Conservation (phyloP, 768 basidiomycete species). For the Phlegmacium glaucopus region DNA sequence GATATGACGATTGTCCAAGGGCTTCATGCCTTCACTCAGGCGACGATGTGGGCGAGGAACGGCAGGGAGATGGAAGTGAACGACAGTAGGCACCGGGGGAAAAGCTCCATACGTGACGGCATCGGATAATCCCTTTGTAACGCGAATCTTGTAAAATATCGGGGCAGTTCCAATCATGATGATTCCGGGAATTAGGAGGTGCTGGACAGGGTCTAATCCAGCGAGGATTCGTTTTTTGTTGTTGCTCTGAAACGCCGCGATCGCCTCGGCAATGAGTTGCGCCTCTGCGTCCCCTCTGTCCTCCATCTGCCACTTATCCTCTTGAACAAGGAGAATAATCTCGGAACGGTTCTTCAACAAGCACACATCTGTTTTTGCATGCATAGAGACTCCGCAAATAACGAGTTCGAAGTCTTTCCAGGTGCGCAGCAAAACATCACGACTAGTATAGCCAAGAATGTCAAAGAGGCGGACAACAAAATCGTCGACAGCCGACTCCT, state of each 20-base stretch:
- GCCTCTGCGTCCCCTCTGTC: conserved; percentile 6
- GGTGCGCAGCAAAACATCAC: conserved; percentile 13
- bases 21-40: conserved; percentile 27
- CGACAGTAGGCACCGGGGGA: conserved; percentile 15
- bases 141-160: conserved; percentile 25
- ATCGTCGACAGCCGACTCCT: conserved; percentile 33
- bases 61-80: conserved; percentile 17
- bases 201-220: conserved; percentile 13
- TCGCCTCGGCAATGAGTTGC: conserved; percentile 17
- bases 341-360: conserved; percentile 17
- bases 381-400: conserved; percentile 24
- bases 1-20: conserved; percentile 22
- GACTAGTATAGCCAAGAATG: conserved; percentile 16
- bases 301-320: conserved; percentile 12
- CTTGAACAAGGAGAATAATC: conserved; percentile 16
- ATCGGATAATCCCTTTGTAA: conserved; percentile 18
- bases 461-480: conserved; percentile 27
- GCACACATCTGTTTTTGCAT: conserved; percentile 28
- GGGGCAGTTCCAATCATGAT: conserved; percentile 27
- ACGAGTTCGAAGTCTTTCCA: conserved; percentile 22
- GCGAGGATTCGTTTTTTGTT: conserved; percentile 15
- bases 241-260: conserved; percentile 22
- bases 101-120: conserved; percentile 14
- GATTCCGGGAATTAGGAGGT: conserved; percentile 24
- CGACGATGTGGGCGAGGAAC: conserved; percentile 17